A percentile compares a stretch with the other conserved stretches of the same genome.
These are phyloP conservation scores for Botrytis deweyae DNA, from an alignment of 2,329 filamentous ascomycete genomes.

Conservation along the genomic window DNA sequence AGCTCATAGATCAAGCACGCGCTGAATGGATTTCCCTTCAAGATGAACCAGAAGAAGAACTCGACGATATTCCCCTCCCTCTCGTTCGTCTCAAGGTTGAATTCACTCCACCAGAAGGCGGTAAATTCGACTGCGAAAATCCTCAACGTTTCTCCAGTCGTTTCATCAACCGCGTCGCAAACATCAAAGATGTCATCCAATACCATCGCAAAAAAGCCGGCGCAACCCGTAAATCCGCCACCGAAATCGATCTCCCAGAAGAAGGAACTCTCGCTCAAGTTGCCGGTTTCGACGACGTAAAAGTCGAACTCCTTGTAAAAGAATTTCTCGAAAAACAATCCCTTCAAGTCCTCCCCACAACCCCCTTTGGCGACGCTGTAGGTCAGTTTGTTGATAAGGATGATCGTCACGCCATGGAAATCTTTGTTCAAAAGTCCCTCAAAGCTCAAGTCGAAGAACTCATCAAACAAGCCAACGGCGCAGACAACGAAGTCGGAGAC, in stretches of 20 bases:
- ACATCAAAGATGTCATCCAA: slow-evolving; percentile 88
- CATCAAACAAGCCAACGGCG: slow-evolving; percentile 42
- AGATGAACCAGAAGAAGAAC: slow-evolving; percentile 55
- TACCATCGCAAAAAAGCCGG: slow-evolving; percentile 86
- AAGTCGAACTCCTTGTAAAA: slow-evolving; percentile 83
- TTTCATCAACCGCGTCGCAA: slow-evolving; percentile 87
- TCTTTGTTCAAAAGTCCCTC: slow-evolving; percentile 72
- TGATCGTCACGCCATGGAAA: slow-evolving; percentile 87
- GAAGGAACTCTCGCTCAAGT: slow-evolving; percentile 61
- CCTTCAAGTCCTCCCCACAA: slow-evolving; percentile 88
- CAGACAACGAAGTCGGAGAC: slow-evolving; percentile 63
- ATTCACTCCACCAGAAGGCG: slow-evolving; percentile 79
- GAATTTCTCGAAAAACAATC: slow-evolving; percentile 81
- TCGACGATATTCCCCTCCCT: slow-evolving; percentile 70
- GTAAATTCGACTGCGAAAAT: slow-evolving; percentile 87
- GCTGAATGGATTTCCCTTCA: slow-evolving; percentile 79
- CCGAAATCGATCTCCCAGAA: slow-evolving; percentile 58
- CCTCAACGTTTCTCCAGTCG: slow-evolving; percentile 94
- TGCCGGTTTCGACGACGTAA: slow-evolving; percentile 66
- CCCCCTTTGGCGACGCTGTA: slow-evolving; percentile 89
- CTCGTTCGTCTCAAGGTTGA: slow-evolving; percentile 90
- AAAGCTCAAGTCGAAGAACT: slow-evolving; percentile 69
- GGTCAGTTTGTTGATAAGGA: slow-evolving; percentile 92
- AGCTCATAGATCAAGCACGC: slow-evolving; percentile 83
- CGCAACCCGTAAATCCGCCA: slow-evolving; percentile 45